Evolutionary conservation across 1,284 basidiomycete species (phyloP).

Genomic region (Acaromyces ingoldii): DNA sequence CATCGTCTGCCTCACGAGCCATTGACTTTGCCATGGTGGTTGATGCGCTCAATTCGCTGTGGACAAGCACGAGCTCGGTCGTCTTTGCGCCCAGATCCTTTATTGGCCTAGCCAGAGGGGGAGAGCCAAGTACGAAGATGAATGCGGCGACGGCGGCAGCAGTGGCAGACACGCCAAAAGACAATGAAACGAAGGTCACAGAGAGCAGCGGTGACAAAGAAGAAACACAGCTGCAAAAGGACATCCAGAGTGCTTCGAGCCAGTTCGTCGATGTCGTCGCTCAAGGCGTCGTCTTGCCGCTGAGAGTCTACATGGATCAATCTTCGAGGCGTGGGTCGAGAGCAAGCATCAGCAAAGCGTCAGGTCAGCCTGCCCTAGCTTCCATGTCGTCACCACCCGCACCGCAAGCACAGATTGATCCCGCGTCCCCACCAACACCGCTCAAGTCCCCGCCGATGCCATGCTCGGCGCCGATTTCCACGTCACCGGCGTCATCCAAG

Average conservation of each 20-base stretch:
- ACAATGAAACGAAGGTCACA: too few species aligned
- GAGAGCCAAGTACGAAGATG: too few species aligned
- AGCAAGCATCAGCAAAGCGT: too few species aligned
- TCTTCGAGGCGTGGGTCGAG: background rate
- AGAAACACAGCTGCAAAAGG: background rate
- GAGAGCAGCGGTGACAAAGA: background rate
- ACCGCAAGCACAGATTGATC: background rate
- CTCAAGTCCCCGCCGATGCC: background rate
- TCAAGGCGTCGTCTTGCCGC: background rate
- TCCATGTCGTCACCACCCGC: background rate
- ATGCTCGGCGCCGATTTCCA: background rate
- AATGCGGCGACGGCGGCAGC: too few species aligned
- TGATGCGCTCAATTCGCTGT: background rate
- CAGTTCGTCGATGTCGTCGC: slow-evolving; percentile 3
- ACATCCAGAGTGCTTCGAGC: background rate
- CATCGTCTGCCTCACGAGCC: background rate
- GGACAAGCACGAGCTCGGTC: background rate
- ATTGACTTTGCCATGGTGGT: slow-evolving; percentile 4
- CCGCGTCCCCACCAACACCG: background rate
- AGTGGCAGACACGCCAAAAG: too few species aligned
- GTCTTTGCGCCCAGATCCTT: background rate
- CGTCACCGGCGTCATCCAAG: background rate
- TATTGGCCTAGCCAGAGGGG: background rate
- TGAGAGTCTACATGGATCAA: slow-evolving; percentile 4
- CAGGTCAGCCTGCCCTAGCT: too few species aligned